Conservation (phyloP, 2,329 filamentous ascomycete genomes). For the Geoglossum cookeanum region DNA sequence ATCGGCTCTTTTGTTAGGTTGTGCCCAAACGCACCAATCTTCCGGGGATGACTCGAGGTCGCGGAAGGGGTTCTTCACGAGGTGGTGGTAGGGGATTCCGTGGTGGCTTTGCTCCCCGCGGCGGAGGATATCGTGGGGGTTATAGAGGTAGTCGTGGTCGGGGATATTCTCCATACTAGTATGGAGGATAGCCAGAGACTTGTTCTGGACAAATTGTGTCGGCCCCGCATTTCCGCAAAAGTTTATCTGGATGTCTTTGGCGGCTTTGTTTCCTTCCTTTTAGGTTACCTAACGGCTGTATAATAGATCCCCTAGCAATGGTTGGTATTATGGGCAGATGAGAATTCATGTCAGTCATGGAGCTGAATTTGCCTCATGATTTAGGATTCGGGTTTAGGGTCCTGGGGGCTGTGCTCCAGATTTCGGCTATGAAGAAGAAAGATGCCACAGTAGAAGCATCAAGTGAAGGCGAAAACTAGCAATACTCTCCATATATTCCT, state of each 20-base stretch:
- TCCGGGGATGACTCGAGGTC: constrained; percentile 76
- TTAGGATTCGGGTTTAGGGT: no score
- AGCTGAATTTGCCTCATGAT: not conserved
- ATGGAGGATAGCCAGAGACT: not conserved
- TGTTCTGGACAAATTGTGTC: not conserved
- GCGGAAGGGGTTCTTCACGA: constrained; percentile 34
- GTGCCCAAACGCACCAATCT: constrained; percentile 91
- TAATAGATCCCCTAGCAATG: not conserved
- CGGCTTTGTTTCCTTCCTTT: not conserved
- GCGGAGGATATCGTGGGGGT: constrained; percentile 15
- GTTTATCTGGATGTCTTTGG: not conserved
- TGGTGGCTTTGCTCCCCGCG: constrained; percentile 30
- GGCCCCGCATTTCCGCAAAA: not conserved
- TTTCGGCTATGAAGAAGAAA: no score
- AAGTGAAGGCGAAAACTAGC: not conserved
- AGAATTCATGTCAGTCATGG: not conserved
- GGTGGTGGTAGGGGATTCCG: constrained; percentile 33
- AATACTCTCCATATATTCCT: no score
- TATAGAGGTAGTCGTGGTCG: constrained; percentile 14
- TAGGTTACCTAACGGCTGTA: constrained; percentile 2
- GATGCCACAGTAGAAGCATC: not conserved
- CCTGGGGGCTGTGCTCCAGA: not conserved
- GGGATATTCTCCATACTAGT: constrained; percentile 27
- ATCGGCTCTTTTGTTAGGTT: constrained; percentile 31
- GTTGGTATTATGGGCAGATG: not conserved